phyloP scores from a whole-genome alignment of 2,329 filamentous ascomycete species.

The Trichoderma aggressivum region DNA sequence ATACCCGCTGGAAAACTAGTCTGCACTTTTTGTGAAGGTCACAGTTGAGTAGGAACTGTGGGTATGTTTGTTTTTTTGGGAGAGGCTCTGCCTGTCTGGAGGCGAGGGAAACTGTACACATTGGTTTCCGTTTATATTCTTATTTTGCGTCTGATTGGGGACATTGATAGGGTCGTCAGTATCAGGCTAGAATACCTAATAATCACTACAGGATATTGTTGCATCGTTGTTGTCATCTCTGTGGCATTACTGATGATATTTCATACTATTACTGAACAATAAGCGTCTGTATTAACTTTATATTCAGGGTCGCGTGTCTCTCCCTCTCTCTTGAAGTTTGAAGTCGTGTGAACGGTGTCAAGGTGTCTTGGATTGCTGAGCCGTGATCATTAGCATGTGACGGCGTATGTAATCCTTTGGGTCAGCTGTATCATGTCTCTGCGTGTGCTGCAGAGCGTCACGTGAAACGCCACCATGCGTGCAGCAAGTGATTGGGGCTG shows the following conservation, averaged over 20 bases:
- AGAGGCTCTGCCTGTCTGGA: background rate
- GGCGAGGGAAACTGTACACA: background rate
- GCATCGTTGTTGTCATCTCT: background rate
- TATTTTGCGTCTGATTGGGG: background rate
- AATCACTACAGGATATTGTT: slow-evolving; percentile 2
- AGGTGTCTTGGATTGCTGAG: background rate
- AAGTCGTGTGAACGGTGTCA: background rate
- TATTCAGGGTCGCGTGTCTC: background rate
- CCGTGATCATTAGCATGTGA: slow-evolving; percentile 13
- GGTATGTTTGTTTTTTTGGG: background rate
- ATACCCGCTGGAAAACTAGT: background rate
- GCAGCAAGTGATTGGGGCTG: background rate
- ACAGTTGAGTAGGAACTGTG: background rate
- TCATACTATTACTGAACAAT: background rate
- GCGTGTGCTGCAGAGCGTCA: background rate
- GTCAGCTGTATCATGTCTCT: no score
- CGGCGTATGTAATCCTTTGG: background rate
- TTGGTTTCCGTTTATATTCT: background rate
- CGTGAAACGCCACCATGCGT: background rate
- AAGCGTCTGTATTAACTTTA: background rate
- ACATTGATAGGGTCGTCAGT: background rate
- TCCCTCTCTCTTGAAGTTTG: background rate
- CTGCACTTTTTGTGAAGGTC: background rate
- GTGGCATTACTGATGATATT: background rate
- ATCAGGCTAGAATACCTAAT: background rate